Conservation (phyloP, 2,329 filamentous ascomycete genomes). For the Mollisia scopiformis region DNA sequence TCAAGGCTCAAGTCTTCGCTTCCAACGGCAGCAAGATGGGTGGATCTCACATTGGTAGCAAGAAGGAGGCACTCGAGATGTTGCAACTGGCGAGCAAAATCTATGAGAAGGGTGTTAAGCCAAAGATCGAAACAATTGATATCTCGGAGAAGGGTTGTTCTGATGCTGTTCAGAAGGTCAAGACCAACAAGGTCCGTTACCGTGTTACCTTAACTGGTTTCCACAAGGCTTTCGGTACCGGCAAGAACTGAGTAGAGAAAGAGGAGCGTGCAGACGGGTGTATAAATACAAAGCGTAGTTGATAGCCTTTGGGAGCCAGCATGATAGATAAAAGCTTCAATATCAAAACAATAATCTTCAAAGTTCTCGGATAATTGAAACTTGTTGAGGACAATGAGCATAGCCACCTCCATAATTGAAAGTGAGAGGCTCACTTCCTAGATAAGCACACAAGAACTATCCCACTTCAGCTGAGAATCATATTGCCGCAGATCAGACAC, state of each 20-base stretch:
- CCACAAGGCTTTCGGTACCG: slow-evolving; percentile 63
- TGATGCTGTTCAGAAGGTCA: slow-evolving; percentile 70
- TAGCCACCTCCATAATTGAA: too few relatives aligned
- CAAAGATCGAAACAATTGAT: slow-evolving; percentile 55
- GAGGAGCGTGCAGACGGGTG: not conserved
- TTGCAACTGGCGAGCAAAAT: slow-evolving; percentile 54
- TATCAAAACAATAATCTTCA: not conserved
- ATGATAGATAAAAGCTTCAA: not conserved
- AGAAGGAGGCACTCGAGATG: slow-evolving; percentile 62
- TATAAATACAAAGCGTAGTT: not conserved
- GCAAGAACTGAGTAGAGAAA: not conserved
- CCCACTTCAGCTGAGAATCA: too few relatives aligned
- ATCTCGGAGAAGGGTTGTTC: slow-evolving; percentile 62
- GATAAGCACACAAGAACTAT: too few relatives aligned
- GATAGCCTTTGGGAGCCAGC: not conserved
- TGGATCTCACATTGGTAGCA: slow-evolving; percentile 62
- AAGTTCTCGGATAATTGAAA: too few relatives aligned
- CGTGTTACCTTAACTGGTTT: slow-evolving; percentile 71
- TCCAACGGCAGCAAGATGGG: slow-evolving; percentile 37
- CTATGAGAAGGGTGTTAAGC: slow-evolving; percentile 53
- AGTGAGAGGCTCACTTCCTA: too few relatives aligned
- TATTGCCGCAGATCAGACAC: too few relatives aligned
- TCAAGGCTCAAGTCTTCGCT: slow-evolving; percentile 46
- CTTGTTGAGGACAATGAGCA: too few relatives aligned
- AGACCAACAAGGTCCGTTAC: slow-evolving; percentile 73